Conservation (phyloP, 2,329 filamentous ascomycete genomes). For the Aspergillus pseudoglaucus region DNA sequence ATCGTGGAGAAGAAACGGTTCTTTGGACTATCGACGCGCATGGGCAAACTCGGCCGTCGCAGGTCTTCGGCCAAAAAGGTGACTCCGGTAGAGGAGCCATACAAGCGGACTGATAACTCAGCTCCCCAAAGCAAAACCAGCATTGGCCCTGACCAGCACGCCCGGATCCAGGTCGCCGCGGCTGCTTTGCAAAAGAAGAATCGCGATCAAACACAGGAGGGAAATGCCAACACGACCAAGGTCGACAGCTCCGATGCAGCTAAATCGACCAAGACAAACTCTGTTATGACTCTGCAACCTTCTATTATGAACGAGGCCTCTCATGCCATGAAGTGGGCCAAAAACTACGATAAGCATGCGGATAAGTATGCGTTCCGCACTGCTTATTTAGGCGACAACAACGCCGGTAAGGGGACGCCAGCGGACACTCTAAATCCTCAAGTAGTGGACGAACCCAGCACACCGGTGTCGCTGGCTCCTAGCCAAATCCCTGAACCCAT, state of each 20-base stretch:
- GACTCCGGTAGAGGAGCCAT: slow-evolving; percentile 44
- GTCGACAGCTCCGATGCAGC: slow-evolving; percentile 49
- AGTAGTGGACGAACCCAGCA: slow-evolving; percentile 28
- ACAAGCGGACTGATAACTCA: slow-evolving; percentile 44
- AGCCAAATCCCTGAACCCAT: slow-evolving; percentile 24
- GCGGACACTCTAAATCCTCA: slow-evolving; percentile 37
- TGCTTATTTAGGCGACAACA: slow-evolving; percentile 71
- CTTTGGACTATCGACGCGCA: slow-evolving; percentile 74
- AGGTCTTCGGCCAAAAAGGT: slow-evolving; percentile 63
- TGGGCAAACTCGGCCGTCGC: slow-evolving; percentile 59
- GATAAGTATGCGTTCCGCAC: slow-evolving; percentile 71
- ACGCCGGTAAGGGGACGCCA: slow-evolving; percentile 61
- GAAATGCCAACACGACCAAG: slow-evolving; percentile 45
- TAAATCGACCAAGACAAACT: slow-evolving; percentile 69
- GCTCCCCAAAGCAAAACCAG: slow-evolving; percentile 67
- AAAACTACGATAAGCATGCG: slow-evolving; percentile 78
- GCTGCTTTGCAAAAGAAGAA: slow-evolving; percentile 71
- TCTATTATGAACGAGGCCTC: slow-evolving; percentile 79
- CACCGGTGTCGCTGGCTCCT: slow-evolving; percentile 15
- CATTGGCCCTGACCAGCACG: slow-evolving; percentile 85
- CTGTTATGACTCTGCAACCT: slow-evolving; percentile 80
- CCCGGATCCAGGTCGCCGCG: slow-evolving; percentile 85
- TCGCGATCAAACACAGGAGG: slow-evolving; percentile 50
- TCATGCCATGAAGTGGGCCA: slow-evolving; percentile 94
- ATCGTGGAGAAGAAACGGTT: slow-evolving; percentile 94